Evolutionary conservation across 1,139 yeast species (phyloP).

Genomic region (Geotrichum restrictum): DNA sequence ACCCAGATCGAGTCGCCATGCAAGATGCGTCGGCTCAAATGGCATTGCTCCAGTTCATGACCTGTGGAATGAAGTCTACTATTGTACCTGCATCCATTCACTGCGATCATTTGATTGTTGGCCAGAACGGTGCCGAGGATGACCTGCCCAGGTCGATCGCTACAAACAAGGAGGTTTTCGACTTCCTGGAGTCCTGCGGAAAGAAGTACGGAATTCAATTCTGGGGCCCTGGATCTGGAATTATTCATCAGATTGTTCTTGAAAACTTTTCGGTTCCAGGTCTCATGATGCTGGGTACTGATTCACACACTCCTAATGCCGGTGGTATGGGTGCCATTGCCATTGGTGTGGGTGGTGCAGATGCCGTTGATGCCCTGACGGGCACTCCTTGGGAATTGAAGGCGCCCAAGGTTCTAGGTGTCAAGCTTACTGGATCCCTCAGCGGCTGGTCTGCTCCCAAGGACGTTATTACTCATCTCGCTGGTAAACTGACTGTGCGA

Average conservation of each 20-base stretch:
- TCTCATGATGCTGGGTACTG: conserved; percentile 94
- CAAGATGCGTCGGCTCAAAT: conserved; percentile 99
- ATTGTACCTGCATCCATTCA: conserved; percentile 97
- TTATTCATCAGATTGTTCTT: conserved; percentile 93
- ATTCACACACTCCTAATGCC: conserved; percentile 98
- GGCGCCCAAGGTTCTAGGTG: conserved; percentile 98
- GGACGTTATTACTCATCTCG: conserved; percentile 91
- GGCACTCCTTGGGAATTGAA: conserved; percentile 95
- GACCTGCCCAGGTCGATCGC: conserved; percentile 92
- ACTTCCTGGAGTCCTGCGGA: conserved; percentile 87
- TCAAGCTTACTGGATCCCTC: conserved; percentile 90
- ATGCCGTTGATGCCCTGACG: conserved; percentile 97
- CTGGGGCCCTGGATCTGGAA: conserved; percentile 99
- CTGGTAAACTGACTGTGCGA: conserved; percentile 95
- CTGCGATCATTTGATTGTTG: conserved; percentile 98
- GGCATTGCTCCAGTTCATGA: conserved; percentile 98
- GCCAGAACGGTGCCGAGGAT: conserved; percentile 87
- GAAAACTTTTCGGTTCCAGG: conserved; percentile 99
- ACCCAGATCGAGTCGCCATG: conserved; percentile 99
- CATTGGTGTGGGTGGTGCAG: conserved; percentile 99
- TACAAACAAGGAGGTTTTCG: conserved; percentile 93
- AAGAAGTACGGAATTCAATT: conserved; percentile 97
- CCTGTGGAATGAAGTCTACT: conserved; percentile 89
- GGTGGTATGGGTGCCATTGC: conserved; percentile 99
- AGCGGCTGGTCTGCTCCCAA: conserved; percentile 98